Conservation (phyloP, 2,329 filamentous ascomycete species). For the Talaromyces sp. region DNA sequence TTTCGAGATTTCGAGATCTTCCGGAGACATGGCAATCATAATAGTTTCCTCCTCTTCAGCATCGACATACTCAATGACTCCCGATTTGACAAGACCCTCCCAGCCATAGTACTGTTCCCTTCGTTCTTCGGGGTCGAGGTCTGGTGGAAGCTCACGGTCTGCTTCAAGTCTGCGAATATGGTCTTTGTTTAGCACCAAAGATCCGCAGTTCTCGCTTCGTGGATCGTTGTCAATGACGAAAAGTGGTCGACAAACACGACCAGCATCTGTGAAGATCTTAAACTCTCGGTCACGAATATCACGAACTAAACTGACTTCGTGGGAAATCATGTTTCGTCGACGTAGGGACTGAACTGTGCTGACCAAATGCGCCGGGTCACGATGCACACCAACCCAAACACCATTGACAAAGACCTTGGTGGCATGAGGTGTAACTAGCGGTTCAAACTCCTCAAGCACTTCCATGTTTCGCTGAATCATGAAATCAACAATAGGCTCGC, state of each 20-base stretch:
- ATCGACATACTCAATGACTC: slow-evolving; percentile 93
- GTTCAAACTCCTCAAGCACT: slow-evolving; percentile 91
- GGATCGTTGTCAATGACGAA: slow-evolving; percentile 89
- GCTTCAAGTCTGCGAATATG: slow-evolving; percentile 74
- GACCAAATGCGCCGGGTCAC: slow-evolving; percentile 82
- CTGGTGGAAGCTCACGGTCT: slow-evolving; percentile 65
- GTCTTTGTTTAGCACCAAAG: slow-evolving; percentile 80
- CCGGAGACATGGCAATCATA: slow-evolving; percentile 99
- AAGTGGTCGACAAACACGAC: slow-evolving; percentile 87
- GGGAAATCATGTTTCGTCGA: slow-evolving; percentile 77
- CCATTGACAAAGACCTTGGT: slow-evolving; percentile 99
- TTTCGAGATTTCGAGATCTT: slow-evolving; percentile 80
- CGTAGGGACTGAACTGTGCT: slow-evolving; percentile 73
- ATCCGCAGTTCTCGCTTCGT: slow-evolving; percentile 71
- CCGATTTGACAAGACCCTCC: slow-evolving; percentile 78
- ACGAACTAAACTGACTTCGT: slow-evolving; percentile 90
- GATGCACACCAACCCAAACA: slow-evolving; percentile 94
- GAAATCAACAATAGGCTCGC: slow-evolving; percentile 87
- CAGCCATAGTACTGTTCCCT: slow-evolving; percentile 72
- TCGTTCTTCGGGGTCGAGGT: slow-evolving; percentile 59
- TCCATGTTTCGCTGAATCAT: slow-evolving; percentile 97
- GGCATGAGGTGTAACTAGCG: slow-evolving; percentile 78
- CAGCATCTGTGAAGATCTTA: slow-evolving; percentile 97
- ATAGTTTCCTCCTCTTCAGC: slow-evolving; percentile 97
- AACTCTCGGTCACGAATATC: slow-evolving; percentile 97